Percentiles rank a stretch among this genome's conserved stretches.
Evolutionary conservation across 148 eudicot genomes (phyloP).

Genomic region (Fagopyrum esculentum): DNA sequence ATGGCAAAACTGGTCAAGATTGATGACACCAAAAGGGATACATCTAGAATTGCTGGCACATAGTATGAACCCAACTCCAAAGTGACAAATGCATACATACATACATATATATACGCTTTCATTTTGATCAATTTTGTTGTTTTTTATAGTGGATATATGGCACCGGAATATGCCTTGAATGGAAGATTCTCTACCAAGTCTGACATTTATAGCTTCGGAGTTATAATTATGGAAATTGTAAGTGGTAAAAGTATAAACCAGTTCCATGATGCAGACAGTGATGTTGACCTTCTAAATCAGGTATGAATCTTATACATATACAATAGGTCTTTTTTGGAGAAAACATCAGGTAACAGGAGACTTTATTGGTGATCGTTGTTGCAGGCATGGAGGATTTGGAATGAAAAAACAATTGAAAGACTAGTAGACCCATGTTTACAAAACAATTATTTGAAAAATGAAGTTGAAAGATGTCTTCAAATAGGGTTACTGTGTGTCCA

Average conservation of each 20-base stretch:
- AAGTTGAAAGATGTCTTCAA: background rate
- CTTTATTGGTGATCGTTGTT: background rate
- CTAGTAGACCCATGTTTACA: background rate
- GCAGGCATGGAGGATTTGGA: background rate
- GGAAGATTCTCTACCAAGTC: slow-evolving; percentile 1
- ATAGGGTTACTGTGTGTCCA: background rate
- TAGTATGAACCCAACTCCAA: background rate
- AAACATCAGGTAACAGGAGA: background rate
- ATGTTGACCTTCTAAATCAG: background rate
- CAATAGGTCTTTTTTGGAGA: background rate
- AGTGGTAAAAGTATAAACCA: background rate
- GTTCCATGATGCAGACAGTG: background rate
- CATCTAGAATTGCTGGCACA: background rate
- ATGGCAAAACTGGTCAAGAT: background rate
- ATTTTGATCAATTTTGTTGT: background rate
- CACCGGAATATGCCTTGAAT: background rate
- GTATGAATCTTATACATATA: background rate
- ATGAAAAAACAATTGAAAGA: background rate
- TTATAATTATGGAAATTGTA: background rate
- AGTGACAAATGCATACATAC: background rate
- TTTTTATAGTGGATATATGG: background rate
- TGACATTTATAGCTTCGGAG: background rate
- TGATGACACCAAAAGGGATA: background rate
- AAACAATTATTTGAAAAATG: background rate
- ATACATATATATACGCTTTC: background rate